Conservation (phyloP, 371 early-diverging fungal genomes). For the Apophysomyces sp. region DNA sequence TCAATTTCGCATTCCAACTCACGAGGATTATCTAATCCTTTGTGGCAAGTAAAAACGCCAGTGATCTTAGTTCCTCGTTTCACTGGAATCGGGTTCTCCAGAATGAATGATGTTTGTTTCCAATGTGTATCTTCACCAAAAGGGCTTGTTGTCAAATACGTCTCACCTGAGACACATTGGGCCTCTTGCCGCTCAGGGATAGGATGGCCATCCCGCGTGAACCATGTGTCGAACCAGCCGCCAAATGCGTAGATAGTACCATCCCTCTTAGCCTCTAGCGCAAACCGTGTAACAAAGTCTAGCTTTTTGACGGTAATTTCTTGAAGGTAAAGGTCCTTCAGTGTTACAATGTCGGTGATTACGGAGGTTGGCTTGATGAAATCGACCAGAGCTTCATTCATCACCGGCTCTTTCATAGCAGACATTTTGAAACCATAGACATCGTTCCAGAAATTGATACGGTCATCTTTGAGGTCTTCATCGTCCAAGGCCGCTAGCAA, state of each 20-base stretch:
- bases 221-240: conserved; percentile 86
- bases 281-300: conserved; percentile 61
- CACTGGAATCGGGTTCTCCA: conserved; percentile 46
- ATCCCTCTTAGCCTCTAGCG: conserved; percentile 53
- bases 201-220: conserved; percentile 65
- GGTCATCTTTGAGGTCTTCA: conserved; percentile 74
- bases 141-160: conserved; percentile 71
- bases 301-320: conserved; percentile 51
- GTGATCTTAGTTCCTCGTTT: conserved; percentile 44
- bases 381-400: conserved; percentile 61
- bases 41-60: conserved; percentile 60
- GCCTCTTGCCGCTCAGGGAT: conserved; percentile 40
- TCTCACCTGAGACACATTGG: conserved; percentile 35
- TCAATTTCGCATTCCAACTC: conserved; percentile 63
- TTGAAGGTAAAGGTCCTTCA: conserved; percentile 72
- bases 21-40: conserved; percentile 53
- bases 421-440: conserved; percentile 90
- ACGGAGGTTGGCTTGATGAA: conserved; percentile 69
- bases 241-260: conserved; percentile 75
- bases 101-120: conserved; percentile 65
- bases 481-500: conserved; percentile 77
- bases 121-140: conserved; percentile 70
- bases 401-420: conserved; percentile 69
- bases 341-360: conserved; percentile 60
- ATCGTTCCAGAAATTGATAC: conserved; percentile 83